phyloP scores from a whole-genome alignment of 2,329 filamentous ascomycete genomes.

The Cryphonectria parasitica region DNA sequence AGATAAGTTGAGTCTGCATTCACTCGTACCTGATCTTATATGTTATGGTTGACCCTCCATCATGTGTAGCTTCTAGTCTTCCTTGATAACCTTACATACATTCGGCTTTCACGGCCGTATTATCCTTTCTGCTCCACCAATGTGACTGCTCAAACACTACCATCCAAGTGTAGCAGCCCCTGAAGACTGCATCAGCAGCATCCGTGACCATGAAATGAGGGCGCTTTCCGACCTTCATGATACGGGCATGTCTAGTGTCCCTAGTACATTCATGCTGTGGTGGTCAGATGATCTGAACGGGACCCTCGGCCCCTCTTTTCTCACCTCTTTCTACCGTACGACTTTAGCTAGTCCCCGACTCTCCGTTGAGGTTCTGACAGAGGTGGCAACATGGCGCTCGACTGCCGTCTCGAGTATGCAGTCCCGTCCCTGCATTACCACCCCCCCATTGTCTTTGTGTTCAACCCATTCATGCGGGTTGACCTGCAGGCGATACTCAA shows the following conservation, averaged over 20 bases:
- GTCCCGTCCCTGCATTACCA: constrained; percentile 12
- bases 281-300: neutral
- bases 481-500: neutral
- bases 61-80: too few relatives aligned
- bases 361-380: constrained; percentile 3
- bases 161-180: neutral
- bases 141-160: neutral
- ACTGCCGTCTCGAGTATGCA: constrained; percentile 14
- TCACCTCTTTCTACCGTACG: neutral
- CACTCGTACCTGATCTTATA: too few relatives aligned
- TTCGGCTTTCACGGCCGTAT: neutral
- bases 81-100: neutral
- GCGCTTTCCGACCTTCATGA: neutral
- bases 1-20: too few relatives aligned
- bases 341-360: neutral
- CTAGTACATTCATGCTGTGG: neutral
- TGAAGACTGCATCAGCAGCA: neutral
- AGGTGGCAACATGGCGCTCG: neutral
- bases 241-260: neutral
- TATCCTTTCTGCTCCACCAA: neutral
- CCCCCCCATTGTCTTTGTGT: neutral
- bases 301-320: neutral
- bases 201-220: neutral
- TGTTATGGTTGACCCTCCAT: too few relatives aligned
- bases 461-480: neutral